Evolutionary conservation across 83 land plant genomes (phyloP).

Genomic region (Picea abies): DNA sequence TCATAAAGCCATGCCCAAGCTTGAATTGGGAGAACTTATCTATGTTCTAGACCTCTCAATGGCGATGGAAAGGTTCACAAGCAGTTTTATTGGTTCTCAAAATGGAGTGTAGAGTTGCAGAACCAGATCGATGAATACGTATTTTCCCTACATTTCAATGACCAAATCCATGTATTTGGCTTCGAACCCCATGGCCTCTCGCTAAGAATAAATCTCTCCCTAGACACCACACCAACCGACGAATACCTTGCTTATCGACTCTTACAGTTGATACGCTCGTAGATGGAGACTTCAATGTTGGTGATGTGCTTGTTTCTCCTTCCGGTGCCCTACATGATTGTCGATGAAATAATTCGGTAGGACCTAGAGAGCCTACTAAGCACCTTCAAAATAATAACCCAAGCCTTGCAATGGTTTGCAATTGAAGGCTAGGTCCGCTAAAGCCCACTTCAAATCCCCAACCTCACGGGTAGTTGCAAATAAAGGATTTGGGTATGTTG

Average conservation of each 20-base stretch:
- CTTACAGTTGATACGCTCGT: conserved; percentile 25
- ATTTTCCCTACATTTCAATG: conserved; percentile 19
- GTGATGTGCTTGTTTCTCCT: conserved; percentile 34
- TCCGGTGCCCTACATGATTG: conserved; percentile 43
- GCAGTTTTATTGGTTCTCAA: too few relatives aligned
- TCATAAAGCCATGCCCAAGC: too few relatives aligned
- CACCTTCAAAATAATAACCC: conserved; percentile 29
- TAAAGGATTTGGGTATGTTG: too few relatives aligned
- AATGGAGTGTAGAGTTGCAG: too few relatives aligned
- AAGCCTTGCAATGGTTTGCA: too few relatives aligned
- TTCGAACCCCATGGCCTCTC: conserved; percentile 25
- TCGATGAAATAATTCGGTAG: conserved; percentile 56
- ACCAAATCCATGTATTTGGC: conserved; percentile 33
- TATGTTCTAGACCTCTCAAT: too few relatives aligned
- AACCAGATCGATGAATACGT: too few relatives aligned
- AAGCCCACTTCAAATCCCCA: too few relatives aligned
- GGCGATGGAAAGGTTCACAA: too few relatives aligned
- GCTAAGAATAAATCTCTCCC: conserved; percentile 35
- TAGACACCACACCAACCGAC: conserved; percentile 34
- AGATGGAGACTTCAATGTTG: conserved; percentile 39
- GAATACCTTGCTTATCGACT: conserved; percentile 32
- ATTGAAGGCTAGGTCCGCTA: too few relatives aligned
- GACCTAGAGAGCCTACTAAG: conserved; percentile 35
- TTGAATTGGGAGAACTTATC: too few relatives aligned
- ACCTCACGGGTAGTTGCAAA: too few relatives aligned